A percentile compares a stretch with the other conserved stretches of the same genome.
phyloP scores from a whole-genome alignment of 1,139 yeast species.

The Yamadazyma trypodendri region DNA sequence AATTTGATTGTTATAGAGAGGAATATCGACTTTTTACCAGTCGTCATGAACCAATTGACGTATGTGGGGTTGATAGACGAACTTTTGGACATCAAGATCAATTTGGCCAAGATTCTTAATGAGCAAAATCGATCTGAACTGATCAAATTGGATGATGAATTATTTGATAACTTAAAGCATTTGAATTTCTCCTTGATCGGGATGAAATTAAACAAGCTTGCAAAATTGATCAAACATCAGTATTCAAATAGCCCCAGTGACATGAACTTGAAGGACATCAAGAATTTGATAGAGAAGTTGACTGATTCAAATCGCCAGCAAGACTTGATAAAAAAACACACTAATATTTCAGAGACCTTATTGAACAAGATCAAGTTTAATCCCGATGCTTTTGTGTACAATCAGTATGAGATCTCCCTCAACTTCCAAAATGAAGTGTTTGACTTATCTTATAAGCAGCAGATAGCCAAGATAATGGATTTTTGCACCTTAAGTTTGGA shows the following conservation, averaged over 20 bases:
- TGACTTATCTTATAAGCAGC: constrained; percentile 54
- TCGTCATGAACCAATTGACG: constrained; percentile 72
- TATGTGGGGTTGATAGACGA: constrained; percentile 85
- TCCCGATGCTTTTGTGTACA: constrained; percentile 13
- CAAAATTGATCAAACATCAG: constrained; percentile 67
- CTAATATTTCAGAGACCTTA: constrained; percentile 69
- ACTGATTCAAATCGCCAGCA: constrained; percentile 69
- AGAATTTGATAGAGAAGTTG: constrained; percentile 67
- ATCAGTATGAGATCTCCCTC: constrained; percentile 53
- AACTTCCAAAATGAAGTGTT: constrained; percentile 75
- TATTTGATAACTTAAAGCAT: constrained; percentile 52
- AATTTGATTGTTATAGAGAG: constrained; percentile 80
- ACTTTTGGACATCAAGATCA: constrained; percentile 52
- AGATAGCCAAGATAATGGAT: constrained; percentile 46
- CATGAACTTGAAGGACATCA: constrained; percentile 58
- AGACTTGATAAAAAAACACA: constrained; percentile 69
- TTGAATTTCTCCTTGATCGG: constrained; percentile 84
- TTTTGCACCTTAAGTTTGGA: constrained; percentile 44
- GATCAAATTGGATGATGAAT: constrained; percentile 24
- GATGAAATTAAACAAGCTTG: constrained; percentile 63
- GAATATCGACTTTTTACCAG: constrained; percentile 68
- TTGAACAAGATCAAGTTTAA: constrained; percentile 48
- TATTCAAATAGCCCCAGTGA: constrained; percentile 59
- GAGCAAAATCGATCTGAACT: constrained; percentile 23
- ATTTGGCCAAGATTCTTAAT: constrained; percentile 35